Conservation (phyloP, 495 filamentous ascomycete species). For the Sphaerosporella brunnea region DNA sequence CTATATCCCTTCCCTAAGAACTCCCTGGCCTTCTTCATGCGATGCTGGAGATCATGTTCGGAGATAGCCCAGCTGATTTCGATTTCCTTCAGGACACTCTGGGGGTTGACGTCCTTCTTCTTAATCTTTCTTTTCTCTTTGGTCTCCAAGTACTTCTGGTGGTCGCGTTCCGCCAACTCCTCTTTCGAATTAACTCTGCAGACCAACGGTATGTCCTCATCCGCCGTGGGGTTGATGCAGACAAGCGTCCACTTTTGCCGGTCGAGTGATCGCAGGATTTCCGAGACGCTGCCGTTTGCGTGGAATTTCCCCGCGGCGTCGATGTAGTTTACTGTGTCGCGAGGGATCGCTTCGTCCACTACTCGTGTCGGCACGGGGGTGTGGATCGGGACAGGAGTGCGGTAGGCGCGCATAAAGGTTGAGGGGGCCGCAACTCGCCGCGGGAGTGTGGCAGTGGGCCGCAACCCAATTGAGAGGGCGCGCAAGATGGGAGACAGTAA, state of each 20-base stretch:
- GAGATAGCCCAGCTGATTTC: constrained; percentile 56
- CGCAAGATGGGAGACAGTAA: not conserved
- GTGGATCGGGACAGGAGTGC: not conserved
- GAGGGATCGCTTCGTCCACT: constrained; percentile 3
- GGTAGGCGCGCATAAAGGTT: not conserved
- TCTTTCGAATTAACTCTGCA: constrained; percentile 40
- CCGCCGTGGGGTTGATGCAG: constrained; percentile 29
- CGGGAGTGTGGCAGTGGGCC: not conserved
- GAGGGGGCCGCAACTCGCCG: not conserved
- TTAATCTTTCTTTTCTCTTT: constrained; percentile 15
- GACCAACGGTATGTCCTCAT: constrained; percentile 25
- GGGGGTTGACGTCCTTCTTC: constrained; percentile 8
- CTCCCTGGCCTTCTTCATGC: constrained; percentile 34
- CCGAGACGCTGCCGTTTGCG: constrained; percentile 25
- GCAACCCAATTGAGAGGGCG: not conserved
- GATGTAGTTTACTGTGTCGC: constrained; percentile 27
- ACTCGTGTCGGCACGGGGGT: not conserved
- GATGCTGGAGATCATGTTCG: constrained; percentile 38
- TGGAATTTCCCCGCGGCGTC: constrained; percentile 32
- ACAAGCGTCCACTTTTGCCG: constrained; percentile 34
- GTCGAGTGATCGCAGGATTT: constrained; percentile 30
- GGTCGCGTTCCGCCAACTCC: constrained; percentile 29
- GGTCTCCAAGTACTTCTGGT: constrained; percentile 2
- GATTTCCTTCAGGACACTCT: constrained; percentile 34
- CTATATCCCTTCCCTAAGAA: constrained; percentile 39